Base-by-base conservation (phyloP, 2,329 filamentous ascomycete genomes). In the Dactylellina cionopaga region DNA sequence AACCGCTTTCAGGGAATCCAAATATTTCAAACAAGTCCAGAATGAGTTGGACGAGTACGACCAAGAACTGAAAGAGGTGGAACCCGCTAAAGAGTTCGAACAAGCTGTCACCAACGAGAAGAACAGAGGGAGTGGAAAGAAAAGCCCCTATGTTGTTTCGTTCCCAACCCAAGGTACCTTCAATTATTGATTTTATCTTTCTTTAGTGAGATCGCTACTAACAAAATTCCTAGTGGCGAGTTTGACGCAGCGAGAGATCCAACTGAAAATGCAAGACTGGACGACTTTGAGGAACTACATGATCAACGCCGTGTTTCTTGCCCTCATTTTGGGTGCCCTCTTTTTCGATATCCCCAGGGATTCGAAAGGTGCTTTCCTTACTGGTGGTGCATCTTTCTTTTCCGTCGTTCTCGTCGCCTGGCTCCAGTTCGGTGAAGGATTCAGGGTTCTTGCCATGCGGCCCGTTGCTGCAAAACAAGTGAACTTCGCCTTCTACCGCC, bases 351-450 rank as follows among this genome's bases (percentile, higher is more conserved):
- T 88, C 77, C 81, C 85, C 0, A 76, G 84, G 3, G 83, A 86
- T 76, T 89, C 87, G 0, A 83, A 81, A 39, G 88, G 88, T 33
- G 85, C 87, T 10, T 90, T 90, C 78, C 81, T 84, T 3, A 83
- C 88, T 75, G 86, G 88, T 5, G 88, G 88, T 78, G 83, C 85
- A 5, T 80, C 87, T 6, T 90, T 90, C 83, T 89, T 90, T 80
- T 87, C 86, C 0, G 87, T 89, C 74, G 79, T 90, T 27, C 89
- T 90, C 80, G 82, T 90, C 4, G 84, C 84, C 63, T 90, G 88
- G 88, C 83, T 95, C 3, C 90, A 93, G 71, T 81, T 96, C 49
- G 87, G 89, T 0, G 91, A 96, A 79, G 83, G 93, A 59, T 92
- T 91, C 85, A 89, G 89, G 74, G 90, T 44, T 88, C 94, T 6